Evolutionary conservation across 768 basidiomycete species (phyloP), one percentile per base, ranked within the genome.

Genomic region (Chalciporus sphaerocephalus): DNA sequence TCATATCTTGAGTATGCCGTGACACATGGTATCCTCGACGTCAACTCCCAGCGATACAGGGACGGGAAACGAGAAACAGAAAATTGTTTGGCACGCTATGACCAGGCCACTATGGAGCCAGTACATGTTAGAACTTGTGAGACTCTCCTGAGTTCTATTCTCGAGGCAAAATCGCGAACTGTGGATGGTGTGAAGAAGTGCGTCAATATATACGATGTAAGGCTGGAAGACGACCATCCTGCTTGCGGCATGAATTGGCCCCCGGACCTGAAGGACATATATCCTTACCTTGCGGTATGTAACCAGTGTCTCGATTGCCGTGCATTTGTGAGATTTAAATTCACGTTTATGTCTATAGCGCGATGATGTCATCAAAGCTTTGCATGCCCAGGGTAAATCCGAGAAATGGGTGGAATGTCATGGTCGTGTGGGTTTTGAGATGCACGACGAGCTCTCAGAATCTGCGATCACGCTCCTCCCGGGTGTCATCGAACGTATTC

Each of bases 201-300:
- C 61, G 70, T 94, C 50, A 99, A 99, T 62, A 81, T 97, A 30
- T 99, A 99, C 55, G 96, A 99, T 59, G 80, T 97, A 12, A 87
- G 96, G 20, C 69, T 87, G n/a, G 83, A 88, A 44, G 96, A 99
- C 61, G 76, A 76, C 11, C 69, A 62, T 27, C 96, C 96, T 15
- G 85, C 81, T 1, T 99, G 96, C 64, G 96, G 95, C 3, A 89
- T 95, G 92, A 95, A 93, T 68, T 99, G 94, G 95, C 95, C 94
- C 6, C 83, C 85, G 25, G 91, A 93, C 57, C 80, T 98, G 38
- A 65, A 74, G 3, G 78, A 81, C 38, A 71, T 98, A 8, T 85
- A 83, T 15, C 67, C 70, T 1, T 95, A 93, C 60, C 79, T 99
- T 5, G 80, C 79, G 21, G 95, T 96, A 61, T 42, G 89, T 71